Base-by-base conservation (phyloP, 495 filamentous ascomycete genomes). In the Friedmanniomyces endolithicus region DNA sequence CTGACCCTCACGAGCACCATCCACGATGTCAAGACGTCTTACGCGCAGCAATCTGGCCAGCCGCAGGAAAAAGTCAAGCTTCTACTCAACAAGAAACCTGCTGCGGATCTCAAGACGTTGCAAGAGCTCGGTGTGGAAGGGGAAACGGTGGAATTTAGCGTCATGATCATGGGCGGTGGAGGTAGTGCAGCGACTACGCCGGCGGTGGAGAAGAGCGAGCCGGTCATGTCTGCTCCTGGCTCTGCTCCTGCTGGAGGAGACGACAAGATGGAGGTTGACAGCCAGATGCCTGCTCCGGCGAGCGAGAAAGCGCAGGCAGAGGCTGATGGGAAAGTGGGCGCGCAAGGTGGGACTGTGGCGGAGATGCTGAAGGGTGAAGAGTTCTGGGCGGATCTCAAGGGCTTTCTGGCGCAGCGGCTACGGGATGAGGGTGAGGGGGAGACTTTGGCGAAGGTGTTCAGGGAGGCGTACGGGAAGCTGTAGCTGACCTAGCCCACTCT, bases 371-470 rank as follows among this genome's bases (percentile, higher is more conserved):
- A 74, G 56, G 83, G 79, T 23, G 81, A 85, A 31, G 80, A 77
- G 57, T 98, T 98, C 69, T 98, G 92, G 92, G 69, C 71, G 33
- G 92, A 97, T 74, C 66, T 98, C 59, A 81, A 79, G 65, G 86
- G 78, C 14, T 98, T 83, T 65, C 67, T 98, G 67, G 68, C 78
- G 61, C 84, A 87, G 74, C 78, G 86, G 68, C 58, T 95, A 50
- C 79, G 81, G 68, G 85, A 94, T 68, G 78, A 83, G 55, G 70
- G 68, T 51, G 77, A 81, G 54, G 86, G 83, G 8, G 78, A 74
- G 60, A 79, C 80, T 65, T 68, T 87, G 56, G 68, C 74, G 45
- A 68, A 64, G n/a, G 65, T 81, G 37, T 96, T 95, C 61, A 83
- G 75, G 67, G 72, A 66, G 49, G 83, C 85, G 34, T 90, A 85